phyloP scores from a whole-genome alignment of 352 stramenopile species.

The Phytophthora syringae region DNA sequence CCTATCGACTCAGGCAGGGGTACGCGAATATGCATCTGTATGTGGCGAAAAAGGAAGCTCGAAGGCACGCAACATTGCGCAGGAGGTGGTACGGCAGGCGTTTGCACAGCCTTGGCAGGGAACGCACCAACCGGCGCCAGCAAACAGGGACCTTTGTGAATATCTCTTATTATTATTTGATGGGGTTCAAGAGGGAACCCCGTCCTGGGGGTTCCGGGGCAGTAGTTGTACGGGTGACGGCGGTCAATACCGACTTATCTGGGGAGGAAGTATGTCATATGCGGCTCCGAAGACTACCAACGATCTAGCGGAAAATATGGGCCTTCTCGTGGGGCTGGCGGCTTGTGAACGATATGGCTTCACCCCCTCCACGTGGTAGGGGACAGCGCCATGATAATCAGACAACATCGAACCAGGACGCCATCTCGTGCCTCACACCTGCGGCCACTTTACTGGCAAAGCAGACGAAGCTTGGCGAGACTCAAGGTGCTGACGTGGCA shows the following conservation, averaged over 20 bases:
- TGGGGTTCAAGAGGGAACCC: slow-evolving; percentile 9
- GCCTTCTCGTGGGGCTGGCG: neutral
- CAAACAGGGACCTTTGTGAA: too few relatives aligned
- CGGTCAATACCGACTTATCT: neutral
- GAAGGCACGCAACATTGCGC: too few relatives aligned
- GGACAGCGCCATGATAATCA: slow-evolving; percentile 11
- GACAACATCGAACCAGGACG: neutral
- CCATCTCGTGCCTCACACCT: neutral
- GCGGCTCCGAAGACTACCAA: neutral
- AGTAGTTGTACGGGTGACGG: neutral
- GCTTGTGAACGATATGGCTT: neutral
- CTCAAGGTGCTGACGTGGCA: neutral
- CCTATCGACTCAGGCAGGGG: too few relatives aligned
- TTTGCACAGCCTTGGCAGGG: too few relatives aligned
- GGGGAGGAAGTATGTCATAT: slow-evolving; percentile 11
- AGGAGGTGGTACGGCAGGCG: too few relatives aligned
- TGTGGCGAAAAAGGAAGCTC: too few relatives aligned
- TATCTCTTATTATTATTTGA: slow-evolving; percentile 2
- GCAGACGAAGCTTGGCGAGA: slow-evolving; percentile 1
- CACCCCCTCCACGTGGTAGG: neutral
- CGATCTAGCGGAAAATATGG: slow-evolving; percentile 9
- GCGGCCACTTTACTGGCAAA: neutral
- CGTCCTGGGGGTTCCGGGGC: neutral
- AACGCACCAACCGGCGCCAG: too few relatives aligned
- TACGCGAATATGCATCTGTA: too few relatives aligned